Conservation (phyloP, 2,329 filamentous ascomycete genomes). For the Colletotrichum sp. region DNA sequence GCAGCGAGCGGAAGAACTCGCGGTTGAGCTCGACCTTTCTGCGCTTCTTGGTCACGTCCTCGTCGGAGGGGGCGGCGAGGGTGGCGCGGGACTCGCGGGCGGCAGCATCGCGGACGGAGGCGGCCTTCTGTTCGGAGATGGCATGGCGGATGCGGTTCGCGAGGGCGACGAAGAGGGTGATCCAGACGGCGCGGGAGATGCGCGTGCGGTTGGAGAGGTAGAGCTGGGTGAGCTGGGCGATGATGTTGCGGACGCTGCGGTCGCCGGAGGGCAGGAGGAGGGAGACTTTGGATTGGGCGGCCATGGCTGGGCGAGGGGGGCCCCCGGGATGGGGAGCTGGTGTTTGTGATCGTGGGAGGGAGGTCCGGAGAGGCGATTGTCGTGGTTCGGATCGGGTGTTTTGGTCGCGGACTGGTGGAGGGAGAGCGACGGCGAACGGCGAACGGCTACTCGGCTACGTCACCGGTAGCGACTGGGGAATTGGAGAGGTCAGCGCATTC, state of each 20-base stretch:
- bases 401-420: background rate
- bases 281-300: conserved; percentile 74
- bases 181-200: conserved; percentile 83
- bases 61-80: conserved; percentile 52
- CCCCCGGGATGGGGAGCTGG: background rate
- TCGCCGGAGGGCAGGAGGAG: conserved; percentile 56
- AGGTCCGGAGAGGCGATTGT: background rate
- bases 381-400: background rate
- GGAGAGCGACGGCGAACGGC: background rate
- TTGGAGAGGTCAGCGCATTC: background rate
- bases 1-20: conserved; percentile 77
- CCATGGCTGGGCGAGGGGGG: conserved; percentile 55
- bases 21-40: conserved; percentile 93
- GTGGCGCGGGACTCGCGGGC: conserved; percentile 47
- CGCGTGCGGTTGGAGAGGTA: conserved; percentile 82
- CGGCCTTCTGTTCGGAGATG: conserved; percentile 90
- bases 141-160: conserved; percentile 89
- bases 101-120: conserved; percentile 71
- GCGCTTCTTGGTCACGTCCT: conserved; percentile 45
- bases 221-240: conserved; percentile 70
- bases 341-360: background rate
- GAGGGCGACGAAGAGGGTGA: conserved; percentile 80
- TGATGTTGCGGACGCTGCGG: conserved; percentile 66
- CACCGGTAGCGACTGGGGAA: background rate
- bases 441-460: conserved; percentile 3